phyloP scores from a whole-genome alignment of 2,329 filamentous ascomycete genomes.

The Incumbomyces delicatus region DNA sequence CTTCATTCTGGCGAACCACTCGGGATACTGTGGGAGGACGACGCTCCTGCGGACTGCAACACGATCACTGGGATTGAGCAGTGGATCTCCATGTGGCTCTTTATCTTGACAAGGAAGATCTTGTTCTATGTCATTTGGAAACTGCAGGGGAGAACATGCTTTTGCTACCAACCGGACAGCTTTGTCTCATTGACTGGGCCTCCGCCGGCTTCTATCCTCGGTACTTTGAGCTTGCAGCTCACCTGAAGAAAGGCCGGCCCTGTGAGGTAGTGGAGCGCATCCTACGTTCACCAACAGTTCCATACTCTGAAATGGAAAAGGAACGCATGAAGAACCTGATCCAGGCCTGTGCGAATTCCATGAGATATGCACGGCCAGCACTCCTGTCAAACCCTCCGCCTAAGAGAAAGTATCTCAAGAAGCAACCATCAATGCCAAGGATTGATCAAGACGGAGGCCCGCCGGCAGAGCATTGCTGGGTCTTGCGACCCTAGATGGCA shows the following conservation, averaged over 20 bases:
- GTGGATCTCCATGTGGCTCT: neutral
- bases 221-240: slow-evolving; percentile 18
- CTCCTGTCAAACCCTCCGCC: no score
- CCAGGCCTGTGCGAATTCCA: no score
- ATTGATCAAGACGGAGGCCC: no score
- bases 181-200: slow-evolving; percentile 22
- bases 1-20: neutral
- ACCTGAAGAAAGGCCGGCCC: neutral
- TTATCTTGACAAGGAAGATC: neutral
- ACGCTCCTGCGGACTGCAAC: neutral
- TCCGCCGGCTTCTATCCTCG: slow-evolving; percentile 21
- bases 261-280: neutral
- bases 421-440: no score
- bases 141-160: slow-evolving; percentile 17
- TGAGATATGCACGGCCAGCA: no score
- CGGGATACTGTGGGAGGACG: neutral
- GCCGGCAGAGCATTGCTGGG: no score
- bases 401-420: no score
- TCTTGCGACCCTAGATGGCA: no score
- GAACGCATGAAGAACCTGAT: no score
- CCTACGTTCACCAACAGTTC: no score
- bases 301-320: no score
- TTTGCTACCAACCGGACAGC: slow-evolving; percentile 11
- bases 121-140: slow-evolving; percentile 9
- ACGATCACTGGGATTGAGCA: neutral